phyloP scores from a whole-genome alignment of 2,329 filamentous ascomycete species.

The Fusarium algeriense region DNA sequence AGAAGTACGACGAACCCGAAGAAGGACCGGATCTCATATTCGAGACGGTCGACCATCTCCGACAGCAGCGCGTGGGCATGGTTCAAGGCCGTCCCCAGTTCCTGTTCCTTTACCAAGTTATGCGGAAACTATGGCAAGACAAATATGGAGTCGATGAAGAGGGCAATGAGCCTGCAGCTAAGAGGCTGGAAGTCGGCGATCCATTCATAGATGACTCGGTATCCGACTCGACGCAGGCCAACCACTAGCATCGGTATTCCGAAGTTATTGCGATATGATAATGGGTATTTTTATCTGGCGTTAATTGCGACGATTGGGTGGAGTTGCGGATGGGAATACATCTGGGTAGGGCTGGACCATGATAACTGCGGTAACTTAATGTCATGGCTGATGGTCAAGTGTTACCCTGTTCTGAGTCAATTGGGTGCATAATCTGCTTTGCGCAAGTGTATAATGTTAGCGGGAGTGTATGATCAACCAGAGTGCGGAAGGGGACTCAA shows the following conservation, averaged over 20 bases:
- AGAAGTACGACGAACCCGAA: slow-evolving; percentile 56
- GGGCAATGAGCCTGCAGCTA: slow-evolving; percentile 61
- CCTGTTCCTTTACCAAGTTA: slow-evolving; percentile 87
- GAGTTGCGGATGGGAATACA: slow-evolving; percentile 16
- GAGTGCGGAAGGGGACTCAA: background rate
- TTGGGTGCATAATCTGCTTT: slow-evolving; percentile 22
- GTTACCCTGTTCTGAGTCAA: slow-evolving; percentile 8
- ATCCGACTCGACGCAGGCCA: slow-evolving; percentile 23
- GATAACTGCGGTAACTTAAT: slow-evolving; percentile 16
- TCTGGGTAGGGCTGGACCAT: slow-evolving; percentile 10
- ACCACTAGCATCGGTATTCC: slow-evolving; percentile 9
- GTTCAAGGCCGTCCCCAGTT: slow-evolving; percentile 91
- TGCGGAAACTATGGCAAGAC: slow-evolving; percentile 80
- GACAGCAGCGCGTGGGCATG: slow-evolving; percentile 94
- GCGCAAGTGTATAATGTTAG: slow-evolving; percentile 22
- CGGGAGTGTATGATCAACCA: slow-evolving; percentile 34
- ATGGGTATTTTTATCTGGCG: slow-evolving; percentile 7
- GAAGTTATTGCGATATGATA: slow-evolving; percentile 11
- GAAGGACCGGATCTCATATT: slow-evolving; percentile 74
- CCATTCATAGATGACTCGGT: slow-evolving; percentile 52
- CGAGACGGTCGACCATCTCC: slow-evolving; percentile 81
- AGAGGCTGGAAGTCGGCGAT: slow-evolving; percentile 65
- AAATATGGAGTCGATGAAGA: slow-evolving; percentile 63
- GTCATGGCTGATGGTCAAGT: slow-evolving; percentile 7
- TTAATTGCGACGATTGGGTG: slow-evolving; percentile 8